Evolutionary conservation across 2,329 filamentous ascomycete species (phyloP).

Genomic region (Claviceps sp.): DNA sequence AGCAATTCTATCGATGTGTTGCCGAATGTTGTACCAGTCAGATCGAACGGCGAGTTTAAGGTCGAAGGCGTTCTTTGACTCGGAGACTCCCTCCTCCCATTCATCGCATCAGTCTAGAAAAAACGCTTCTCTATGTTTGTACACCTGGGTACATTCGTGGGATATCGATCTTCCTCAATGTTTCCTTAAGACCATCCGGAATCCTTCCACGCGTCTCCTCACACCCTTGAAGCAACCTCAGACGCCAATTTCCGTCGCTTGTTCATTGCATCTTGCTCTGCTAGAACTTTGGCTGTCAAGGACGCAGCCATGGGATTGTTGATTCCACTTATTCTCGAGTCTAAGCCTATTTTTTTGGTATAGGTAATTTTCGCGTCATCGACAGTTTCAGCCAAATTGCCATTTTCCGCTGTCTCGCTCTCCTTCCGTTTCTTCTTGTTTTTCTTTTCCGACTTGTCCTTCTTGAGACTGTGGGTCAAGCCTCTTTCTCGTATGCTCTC

Average conservation of each 20-base stretch:
- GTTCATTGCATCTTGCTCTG: slow-evolving; percentile 72
- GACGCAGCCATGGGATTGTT: slow-evolving; percentile 81
- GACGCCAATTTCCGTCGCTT: slow-evolving; percentile 58
- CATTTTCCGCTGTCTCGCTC: slow-evolving; percentile 21
- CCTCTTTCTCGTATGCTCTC: slow-evolving; percentile 58
- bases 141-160: background rate
- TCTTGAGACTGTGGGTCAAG: slow-evolving; percentile 79
- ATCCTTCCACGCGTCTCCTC: slow-evolving; percentile 1
- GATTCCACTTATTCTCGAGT: slow-evolving; percentile 45
- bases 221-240: slow-evolving; percentile 4
- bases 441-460: slow-evolving; percentile 51
- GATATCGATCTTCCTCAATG: background rate
- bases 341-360: slow-evolving; percentile 17
- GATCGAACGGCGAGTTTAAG: background rate
- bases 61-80: background rate
- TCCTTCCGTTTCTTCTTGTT: slow-evolving; percentile 49
- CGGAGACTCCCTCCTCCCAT: background rate
- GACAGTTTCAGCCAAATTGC: slow-evolving; percentile 37
- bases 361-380: slow-evolving; percentile 14
- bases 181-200: background rate
- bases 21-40: background rate
- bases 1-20: background rate
- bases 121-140: background rate
- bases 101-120: background rate
- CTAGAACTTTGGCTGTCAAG: slow-evolving; percentile 72